Conservation (phyloP, 176 grass and related monocot species). For the Puccinellia tenuiflora region DNA sequence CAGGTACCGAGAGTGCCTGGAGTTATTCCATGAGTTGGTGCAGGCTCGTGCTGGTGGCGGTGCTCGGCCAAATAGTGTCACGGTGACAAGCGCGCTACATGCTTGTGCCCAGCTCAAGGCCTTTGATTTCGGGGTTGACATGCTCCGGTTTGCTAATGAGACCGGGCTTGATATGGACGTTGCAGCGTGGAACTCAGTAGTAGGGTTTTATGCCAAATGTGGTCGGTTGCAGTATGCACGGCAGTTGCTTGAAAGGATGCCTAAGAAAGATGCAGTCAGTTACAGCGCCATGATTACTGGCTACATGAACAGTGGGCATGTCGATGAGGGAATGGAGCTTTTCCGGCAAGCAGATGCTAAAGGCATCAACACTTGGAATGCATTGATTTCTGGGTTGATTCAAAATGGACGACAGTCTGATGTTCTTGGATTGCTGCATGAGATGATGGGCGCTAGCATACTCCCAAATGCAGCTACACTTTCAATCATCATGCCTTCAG, state of each 20-base stretch:
- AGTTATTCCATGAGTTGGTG: conserved; percentile 37
- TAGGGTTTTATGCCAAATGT: conserved; percentile 66
- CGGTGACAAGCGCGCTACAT: conserved; percentile 41
- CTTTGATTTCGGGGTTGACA: conserved; percentile 37
- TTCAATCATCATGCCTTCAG: conserved; percentile 48
- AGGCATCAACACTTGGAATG: conserved; percentile 52
- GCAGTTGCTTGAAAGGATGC: conserved; percentile 51
- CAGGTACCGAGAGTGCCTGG: conserved; percentile 30
- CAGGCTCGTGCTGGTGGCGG: background rate
- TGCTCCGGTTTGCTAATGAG: conserved; percentile 38
- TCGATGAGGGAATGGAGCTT: conserved; percentile 44
- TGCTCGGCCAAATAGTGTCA: conserved; percentile 31
- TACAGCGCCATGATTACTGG: conserved; percentile 69
- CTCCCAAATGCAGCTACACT: conserved; percentile 54
- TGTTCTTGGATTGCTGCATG: conserved; percentile 32
- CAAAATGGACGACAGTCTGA: conserved; percentile 42
- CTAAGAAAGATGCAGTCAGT: conserved; percentile 47
- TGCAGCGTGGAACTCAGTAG: conserved; percentile 42
- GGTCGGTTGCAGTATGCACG: conserved; percentile 49
- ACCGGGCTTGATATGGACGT: conserved; percentile 39
- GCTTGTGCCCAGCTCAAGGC: conserved; percentile 60
- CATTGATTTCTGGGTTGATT: conserved; percentile 48
- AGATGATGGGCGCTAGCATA: conserved; percentile 50
- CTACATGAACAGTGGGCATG: conserved; percentile 56
- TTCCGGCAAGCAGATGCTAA: conserved; percentile 35